Evolutionary conservation across 2,329 filamentous ascomycete genomes (phyloP), one percentile per base, ranked within the genome.

Genomic region (Colletotrichum chrysophilum): DNA sequence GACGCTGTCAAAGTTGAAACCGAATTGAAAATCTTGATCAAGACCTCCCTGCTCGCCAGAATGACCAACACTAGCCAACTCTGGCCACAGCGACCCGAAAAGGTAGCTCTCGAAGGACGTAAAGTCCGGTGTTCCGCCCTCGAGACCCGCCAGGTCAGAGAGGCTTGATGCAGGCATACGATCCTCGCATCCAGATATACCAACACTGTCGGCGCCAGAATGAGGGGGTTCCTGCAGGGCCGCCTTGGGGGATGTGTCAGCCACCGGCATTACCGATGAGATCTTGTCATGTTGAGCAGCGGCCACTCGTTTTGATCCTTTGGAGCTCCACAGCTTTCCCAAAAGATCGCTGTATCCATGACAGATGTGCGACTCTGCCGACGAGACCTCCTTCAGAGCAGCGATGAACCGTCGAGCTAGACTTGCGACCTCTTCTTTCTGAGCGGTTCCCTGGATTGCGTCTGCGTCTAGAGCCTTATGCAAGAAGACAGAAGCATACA

Each of bases 241-340:
- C n/a, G n/a, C 10, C 12, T 52, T 1, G 10, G 43, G 10, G 43
- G 1, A 3, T 0, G 43, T 52, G n/a, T 13, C 43, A 3, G 43
- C n/a, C 43, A 52, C n/a, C n/a, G 1, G 2, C 2, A 0, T 52
- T 13, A 0, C 12, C 10, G 3, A 21, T 21, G 43, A 48, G 10
- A 0, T 1, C 1, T 4, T 24, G 43, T 52, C 4, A 21, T 52
- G 0, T 4, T 24, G n/a, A 52, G n/a, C 6, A 52, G n/a, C 10
- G 6, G 43, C 4, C 36, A 2, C 43, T 21, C 43, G 2, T 3
- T 52, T 52, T 52, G 6, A 52, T 4, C 6, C 43, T 13, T 3
- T 21, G 43, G 6, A 7, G 0, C n/a, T 52, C 43, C 43, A 52
- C 43, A 52, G n/a, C n/a, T 52, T 52, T 24, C 13, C 3, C 12